A percentile compares a stretch with the other conserved stretches of the same genome.
Conservation (phyloP, 768 basidiomycete species). For the Lepiota brunneoincarnata region DNA sequence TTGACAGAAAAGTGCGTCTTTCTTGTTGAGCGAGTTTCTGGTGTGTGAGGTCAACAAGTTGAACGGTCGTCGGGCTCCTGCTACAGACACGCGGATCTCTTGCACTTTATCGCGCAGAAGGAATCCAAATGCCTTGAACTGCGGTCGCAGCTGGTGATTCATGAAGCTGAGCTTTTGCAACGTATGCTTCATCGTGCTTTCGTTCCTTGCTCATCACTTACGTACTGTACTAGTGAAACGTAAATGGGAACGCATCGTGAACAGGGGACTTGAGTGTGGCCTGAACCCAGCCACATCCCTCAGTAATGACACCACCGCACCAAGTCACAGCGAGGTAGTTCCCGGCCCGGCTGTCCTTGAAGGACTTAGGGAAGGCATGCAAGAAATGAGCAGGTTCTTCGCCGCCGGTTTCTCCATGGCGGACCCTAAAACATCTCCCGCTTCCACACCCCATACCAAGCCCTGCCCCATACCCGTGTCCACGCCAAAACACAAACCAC, state of each 20-base stretch:
- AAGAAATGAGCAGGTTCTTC: slow-evolving; percentile 55
- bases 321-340: background rate
- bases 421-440: background rate
- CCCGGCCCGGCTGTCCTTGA: slow-evolving; percentile 32
- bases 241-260: slow-evolving; percentile 82
- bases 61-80: background rate
- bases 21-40: slow-evolving; percentile 2
- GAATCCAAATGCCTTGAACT: slow-evolving; percentile 82
- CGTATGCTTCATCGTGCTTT: slow-evolving; percentile 26
- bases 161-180: slow-evolving; percentile 72
- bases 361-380: slow-evolving; percentile 65
- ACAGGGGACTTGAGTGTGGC: slow-evolving; percentile 49
- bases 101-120: slow-evolving; percentile 86
- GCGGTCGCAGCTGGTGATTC: slow-evolving; percentile 65
- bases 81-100: slow-evolving; percentile 70
- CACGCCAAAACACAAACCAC: slow-evolving; percentile 3
- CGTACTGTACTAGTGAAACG: slow-evolving; percentile 54
- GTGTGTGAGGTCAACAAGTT: background rate
- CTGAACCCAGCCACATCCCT: slow-evolving; percentile 15
- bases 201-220: background rate
- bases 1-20: slow-evolving; percentile 67
- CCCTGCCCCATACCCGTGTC: background rate
- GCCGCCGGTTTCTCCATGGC: slow-evolving; percentile 37
- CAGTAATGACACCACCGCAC: background rate
- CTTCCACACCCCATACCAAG: background rate